phyloP scores from a whole-genome alignment of 257 asterid genomes.

The Verbascum thapsus region DNA sequence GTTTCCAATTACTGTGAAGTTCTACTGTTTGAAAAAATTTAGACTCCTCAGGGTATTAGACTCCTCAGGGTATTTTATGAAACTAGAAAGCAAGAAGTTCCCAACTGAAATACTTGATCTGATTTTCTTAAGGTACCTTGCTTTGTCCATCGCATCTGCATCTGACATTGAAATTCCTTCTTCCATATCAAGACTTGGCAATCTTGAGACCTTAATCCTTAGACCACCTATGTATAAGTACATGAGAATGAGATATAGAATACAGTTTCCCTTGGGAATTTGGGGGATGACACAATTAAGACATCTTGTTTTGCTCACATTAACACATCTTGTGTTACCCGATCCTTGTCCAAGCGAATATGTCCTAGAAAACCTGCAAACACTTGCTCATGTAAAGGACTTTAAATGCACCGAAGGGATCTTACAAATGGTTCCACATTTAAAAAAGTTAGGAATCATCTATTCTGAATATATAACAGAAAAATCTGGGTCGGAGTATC shows the following conservation, averaged over 20 bases:
- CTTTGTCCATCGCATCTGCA: not conserved
- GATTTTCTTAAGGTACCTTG: no score
- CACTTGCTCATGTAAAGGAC: not conserved
- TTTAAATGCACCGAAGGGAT: not conserved
- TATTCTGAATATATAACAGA: not conserved
- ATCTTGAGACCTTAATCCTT: not conserved
- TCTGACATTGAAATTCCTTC: no score
- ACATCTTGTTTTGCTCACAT: not conserved
- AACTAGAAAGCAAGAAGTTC: no score
- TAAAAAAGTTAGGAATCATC: not conserved
- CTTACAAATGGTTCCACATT: not conserved
- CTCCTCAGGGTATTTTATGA: no score
- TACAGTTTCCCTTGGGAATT: constrained; percentile 1
- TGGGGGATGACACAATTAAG: constrained; percentile 11
- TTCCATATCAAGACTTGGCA: not conserved
- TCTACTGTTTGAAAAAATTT: not conserved
- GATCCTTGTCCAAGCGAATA: not conserved
- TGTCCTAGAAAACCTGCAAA: constrained; percentile 8
- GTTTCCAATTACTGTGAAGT: no score
- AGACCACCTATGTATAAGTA: accelerated
- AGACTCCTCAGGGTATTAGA: no score
- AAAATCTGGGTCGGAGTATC: not conserved
- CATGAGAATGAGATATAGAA: no score
- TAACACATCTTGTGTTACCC: not conserved
- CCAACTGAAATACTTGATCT: no score